Evolutionary conservation across 257 asterid species (phyloP).

Genomic region (Echium plantagineum): DNA sequence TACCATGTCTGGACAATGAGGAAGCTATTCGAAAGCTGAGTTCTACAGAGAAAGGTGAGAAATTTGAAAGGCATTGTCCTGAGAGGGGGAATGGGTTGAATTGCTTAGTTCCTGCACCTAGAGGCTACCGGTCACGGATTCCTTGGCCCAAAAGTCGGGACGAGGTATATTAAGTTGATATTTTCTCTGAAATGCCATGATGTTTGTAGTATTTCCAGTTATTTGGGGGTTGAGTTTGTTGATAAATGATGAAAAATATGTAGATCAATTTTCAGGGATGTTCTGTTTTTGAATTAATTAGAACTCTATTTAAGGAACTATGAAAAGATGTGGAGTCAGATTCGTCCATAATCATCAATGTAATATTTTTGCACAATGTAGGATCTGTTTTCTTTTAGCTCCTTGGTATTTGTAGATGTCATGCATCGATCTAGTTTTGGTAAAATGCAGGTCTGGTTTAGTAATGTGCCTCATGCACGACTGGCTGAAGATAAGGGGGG

Average conservation of each 20-base stretch:
- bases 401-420: not conserved
- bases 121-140: conserved; percentile 64
- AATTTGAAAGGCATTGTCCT: conserved; percentile 89
- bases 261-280: too few species aligned
- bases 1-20: conserved; percentile 83
- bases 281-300: too few species aligned
- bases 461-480: conserved; percentile 92
- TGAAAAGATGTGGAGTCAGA: too few species aligned
- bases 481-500: conserved; percentile 94
- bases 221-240: too few species aligned
- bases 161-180: conserved; percentile 34
- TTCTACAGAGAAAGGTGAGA: conserved; percentile 70
- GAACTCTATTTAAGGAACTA: too few species aligned
- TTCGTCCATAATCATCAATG: too few species aligned
- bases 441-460: conserved; percentile 74
- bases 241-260: too few species aligned
- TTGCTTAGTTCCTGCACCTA: conserved; percentile 79
- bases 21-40: conserved; percentile 52
- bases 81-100: conserved; percentile 46
- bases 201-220: too few species aligned
- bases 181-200: conserved; percentile 1
- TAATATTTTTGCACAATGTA: not conserved
- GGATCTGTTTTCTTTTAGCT: not conserved
- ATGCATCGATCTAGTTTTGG: not conserved
- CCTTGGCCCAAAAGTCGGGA: conserved; percentile 95